These are phyloP conservation scores for Xylaria nigripes DNA, from an alignment of 495 filamentous ascomycete species.

Conservation along the genomic window DNA sequence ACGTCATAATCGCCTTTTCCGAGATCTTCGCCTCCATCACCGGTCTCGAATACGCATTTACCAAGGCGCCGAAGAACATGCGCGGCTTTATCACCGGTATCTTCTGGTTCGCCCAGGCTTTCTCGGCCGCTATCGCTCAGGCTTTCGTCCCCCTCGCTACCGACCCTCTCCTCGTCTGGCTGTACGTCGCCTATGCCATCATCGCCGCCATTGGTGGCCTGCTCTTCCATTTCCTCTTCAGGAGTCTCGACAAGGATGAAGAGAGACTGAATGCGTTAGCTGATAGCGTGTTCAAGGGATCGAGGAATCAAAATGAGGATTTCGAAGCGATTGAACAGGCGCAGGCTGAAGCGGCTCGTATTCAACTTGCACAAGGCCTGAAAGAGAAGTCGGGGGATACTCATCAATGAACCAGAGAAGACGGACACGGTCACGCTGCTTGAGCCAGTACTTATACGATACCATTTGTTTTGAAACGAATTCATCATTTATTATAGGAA, in stretches of 20 bases:
- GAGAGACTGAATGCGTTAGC: slow-evolving; percentile 56
- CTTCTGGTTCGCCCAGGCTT: slow-evolving; percentile 60
- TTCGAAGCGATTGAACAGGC: slow-evolving; percentile 15
- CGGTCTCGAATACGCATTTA: slow-evolving; percentile 61
- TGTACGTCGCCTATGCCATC: slow-evolving; percentile 57
- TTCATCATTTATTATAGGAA: too few species aligned
- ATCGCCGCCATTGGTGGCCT: slow-evolving; percentile 51
- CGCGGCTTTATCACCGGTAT: slow-evolving; percentile 61
- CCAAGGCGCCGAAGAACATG: slow-evolving; percentile 74
- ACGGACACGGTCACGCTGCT: neutral
- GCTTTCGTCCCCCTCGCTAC: slow-evolving; percentile 56
- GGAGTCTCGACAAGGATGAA: slow-evolving; percentile 52
- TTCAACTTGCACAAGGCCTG: slow-evolving; percentile 21
- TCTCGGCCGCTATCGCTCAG: slow-evolving; percentile 60
- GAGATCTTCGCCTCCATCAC: slow-evolving; percentile 60
- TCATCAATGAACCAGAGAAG: neutral
- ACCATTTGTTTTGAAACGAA: too few species aligned
- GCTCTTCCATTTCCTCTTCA: slow-evolving; percentile 55
- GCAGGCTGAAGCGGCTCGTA: slow-evolving; percentile 22
- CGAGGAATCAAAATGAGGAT: slow-evolving; percentile 20
- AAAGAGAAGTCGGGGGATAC: slow-evolving; percentile 11
- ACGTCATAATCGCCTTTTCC: slow-evolving; percentile 62
- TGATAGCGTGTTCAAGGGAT: slow-evolving; percentile 30
- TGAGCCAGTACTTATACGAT: too few species aligned
- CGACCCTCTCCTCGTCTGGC: slow-evolving; percentile 58